Conservation (phyloP, 2,329 filamentous ascomycete species). For the Fusarium austroafricanum region DNA sequence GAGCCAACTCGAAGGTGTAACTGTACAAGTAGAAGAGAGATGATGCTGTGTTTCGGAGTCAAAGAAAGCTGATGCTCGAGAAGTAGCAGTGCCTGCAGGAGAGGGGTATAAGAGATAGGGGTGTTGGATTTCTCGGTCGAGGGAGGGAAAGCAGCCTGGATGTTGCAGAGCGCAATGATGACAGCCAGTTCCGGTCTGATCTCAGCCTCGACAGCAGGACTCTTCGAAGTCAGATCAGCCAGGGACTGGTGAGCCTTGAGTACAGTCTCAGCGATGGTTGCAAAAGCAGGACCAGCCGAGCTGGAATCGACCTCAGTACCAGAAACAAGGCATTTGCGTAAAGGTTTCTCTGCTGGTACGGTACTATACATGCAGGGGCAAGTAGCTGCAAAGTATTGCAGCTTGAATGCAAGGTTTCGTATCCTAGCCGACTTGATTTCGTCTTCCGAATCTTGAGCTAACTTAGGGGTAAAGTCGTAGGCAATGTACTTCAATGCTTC, state of each 20-base stretch:
- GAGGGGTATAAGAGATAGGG: slow-evolving; percentile 43
- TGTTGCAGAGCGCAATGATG: slow-evolving; percentile 50
- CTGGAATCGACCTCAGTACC: slow-evolving; percentile 29
- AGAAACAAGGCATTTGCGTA: slow-evolving; percentile 44
- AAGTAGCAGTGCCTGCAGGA: slow-evolving; percentile 62
- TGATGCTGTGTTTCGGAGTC: slow-evolving; percentile 58
- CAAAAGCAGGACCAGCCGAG: slow-evolving; percentile 42
- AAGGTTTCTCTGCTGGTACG: slow-evolving; percentile 33
- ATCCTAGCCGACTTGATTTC: slow-evolving; percentile 44
- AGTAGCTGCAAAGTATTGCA: slow-evolving; percentile 59
- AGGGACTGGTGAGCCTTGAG: slow-evolving; percentile 39
- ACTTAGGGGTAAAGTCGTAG: slow-evolving; percentile 49
- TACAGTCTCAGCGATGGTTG: slow-evolving; percentile 35
- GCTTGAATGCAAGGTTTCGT: slow-evolving; percentile 54
- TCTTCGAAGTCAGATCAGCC: slow-evolving; percentile 12
- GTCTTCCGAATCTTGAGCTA: slow-evolving; percentile 47
- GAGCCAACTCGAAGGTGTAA: slow-evolving; percentile 65
- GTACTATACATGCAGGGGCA: slow-evolving; percentile 47
- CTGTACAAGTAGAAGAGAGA: slow-evolving; percentile 63
- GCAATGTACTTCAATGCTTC: slow-evolving; percentile 56
- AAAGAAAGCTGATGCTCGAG: slow-evolving; percentile 62
- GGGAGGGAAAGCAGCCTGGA: slow-evolving; percentile 48
- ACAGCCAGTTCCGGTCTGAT: slow-evolving; percentile 52
- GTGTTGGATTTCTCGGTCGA: slow-evolving; percentile 32
- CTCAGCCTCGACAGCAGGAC: slow-evolving; percentile 38